Base-by-base conservation (phyloP, 202 grass and related monocot genomes). In the Alloteropsis angusta region DNA sequence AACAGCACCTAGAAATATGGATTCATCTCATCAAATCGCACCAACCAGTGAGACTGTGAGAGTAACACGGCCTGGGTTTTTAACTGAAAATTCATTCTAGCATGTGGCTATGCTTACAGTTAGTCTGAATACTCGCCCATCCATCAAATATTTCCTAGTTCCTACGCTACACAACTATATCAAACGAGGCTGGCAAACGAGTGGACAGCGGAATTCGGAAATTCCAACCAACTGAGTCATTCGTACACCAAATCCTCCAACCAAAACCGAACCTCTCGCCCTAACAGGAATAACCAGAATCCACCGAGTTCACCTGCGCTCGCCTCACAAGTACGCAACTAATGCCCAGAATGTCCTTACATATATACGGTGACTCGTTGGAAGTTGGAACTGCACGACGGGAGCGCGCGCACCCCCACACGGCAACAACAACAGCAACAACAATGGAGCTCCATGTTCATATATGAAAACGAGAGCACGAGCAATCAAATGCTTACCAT, bases 401-500 rank as follows among this genome's bases (percentile, higher is more conserved):
- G 22, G 34, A 22, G 49, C 10, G 48, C 25, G 18, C 17, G 38
- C 38, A 64, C 37, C 32, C 32, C 17, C 14, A 5, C 25, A 14
- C 26, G 19, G 55, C 25, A 61, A 9, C 11, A 30, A 30, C 28
- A 30, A 30, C n/a, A 18, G 28, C 22, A 23, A 11, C 7, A 32
- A 9, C 25, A 77, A 35, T 57, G 13, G 36, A 25, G 43, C 17
- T 18, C 19, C 44, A n/a, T n/a, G n/a, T n/a, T n/a, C n/a, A n/a
- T n/a, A n/a, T n/a, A 42, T 7, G 19, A 49, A 18, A 60, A 32
- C 37, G 50, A 41, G 34, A 16, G 16, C 25, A 35, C 13, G 22
- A 57, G 6, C 19, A 25, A 9, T 0, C 12, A 41, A 25, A 77
- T 35, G 55, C 76, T 43, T 43, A 88, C 86, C 86, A 88, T 88